A percentile compares a stretch with the other conserved stretches of the same genome.
Conservation (phyloP, 208 protist genomes). For the Crithidia brevicula region DNA sequence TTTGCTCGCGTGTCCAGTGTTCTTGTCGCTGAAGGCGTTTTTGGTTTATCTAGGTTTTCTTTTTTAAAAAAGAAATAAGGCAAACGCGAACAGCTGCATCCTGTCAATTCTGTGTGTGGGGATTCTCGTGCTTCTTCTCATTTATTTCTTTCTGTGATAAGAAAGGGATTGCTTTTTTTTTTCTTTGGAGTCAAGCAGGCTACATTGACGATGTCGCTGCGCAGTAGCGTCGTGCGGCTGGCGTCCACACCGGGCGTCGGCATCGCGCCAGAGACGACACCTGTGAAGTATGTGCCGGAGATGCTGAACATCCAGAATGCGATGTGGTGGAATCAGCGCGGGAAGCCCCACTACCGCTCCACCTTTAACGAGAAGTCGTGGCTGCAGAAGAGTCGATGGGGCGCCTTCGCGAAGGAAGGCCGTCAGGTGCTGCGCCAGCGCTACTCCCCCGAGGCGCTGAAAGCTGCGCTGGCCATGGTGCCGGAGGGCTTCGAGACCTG, state of each 20-base stretch:
- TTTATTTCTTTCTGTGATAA: no score
- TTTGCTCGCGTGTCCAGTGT: no score
- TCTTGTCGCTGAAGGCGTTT: no score
- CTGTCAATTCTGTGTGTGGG: no score
- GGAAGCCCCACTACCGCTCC: constrained; percentile 62
- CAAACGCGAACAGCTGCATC: no score
- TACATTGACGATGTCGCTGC: constrained; percentile 31
- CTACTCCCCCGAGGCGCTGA: constrained; percentile 78
- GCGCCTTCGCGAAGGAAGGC: constrained; percentile 57
- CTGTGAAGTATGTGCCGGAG: constrained; percentile 88
- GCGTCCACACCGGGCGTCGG: constrained; percentile 77
- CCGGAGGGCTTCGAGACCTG: constrained; percentile 78
- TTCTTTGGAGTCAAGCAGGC: no score
- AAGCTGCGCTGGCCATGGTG: constrained; percentile 75
- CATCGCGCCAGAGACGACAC: constrained; percentile 90
- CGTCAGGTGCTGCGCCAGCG: constrained; percentile 73
- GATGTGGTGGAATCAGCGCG: constrained; percentile 79
- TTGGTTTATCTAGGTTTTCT: no score
- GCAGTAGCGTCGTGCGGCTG: constrained; percentile 37
- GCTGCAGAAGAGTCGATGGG: constrained; percentile 64
- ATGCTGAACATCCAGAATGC: constrained; percentile 90
- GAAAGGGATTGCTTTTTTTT: no score
- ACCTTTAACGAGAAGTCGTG: constrained; percentile 86
- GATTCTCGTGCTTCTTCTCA: no score
- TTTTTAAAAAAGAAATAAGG: no score